Conservation (phyloP, 2,329 filamentous ascomycete genomes). For the Fusarium chlamydosporum region DNA sequence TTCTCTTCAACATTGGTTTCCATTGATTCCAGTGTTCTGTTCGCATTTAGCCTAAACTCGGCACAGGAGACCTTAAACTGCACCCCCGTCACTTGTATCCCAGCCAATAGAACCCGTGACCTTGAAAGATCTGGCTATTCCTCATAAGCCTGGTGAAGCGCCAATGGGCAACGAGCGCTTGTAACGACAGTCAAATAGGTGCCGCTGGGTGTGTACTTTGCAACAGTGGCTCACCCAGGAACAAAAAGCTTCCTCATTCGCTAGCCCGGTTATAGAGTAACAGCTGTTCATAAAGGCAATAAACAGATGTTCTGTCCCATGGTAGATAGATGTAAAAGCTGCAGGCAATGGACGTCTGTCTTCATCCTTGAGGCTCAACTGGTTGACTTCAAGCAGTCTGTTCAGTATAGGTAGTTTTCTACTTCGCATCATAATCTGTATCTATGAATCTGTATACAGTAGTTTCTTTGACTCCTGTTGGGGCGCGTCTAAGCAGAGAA, state of each 20-base stretch:
- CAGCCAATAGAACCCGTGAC: conserved; percentile 36
- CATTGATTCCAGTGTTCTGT: conserved; percentile 14
- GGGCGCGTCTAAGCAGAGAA: conserved; percentile 30
- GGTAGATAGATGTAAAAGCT: not conserved
- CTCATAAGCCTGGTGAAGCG: conserved; percentile 34
- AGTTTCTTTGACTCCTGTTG: conserved; percentile 28
- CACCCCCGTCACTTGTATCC: conserved; percentile 30
- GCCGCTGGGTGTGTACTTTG: too few relatives aligned
- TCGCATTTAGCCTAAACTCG: conserved; percentile 46
- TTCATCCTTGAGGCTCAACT: conserved; percentile 11
- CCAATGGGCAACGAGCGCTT: conserved; percentile 49
- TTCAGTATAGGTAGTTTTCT: not conserved
- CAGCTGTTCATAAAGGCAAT: not conserved
- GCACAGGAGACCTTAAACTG: conserved; percentile 3
- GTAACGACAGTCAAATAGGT: conserved; percentile 22
- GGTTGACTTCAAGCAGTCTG: not conserved
- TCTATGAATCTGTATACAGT: not conserved
- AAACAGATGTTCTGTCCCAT: not conserved
- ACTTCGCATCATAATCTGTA: not conserved
- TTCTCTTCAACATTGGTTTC: conserved; percentile 1
- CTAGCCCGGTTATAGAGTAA: not conserved
- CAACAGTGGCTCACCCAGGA: not conserved
- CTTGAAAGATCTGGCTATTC: conserved; percentile 24
- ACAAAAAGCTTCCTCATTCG: not conserved
- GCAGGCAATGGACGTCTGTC: not conserved